Evolutionary conservation across 2,329 filamentous ascomycete genomes (phyloP).

Genomic region (Penicillium aurantiogriseum): DNA sequence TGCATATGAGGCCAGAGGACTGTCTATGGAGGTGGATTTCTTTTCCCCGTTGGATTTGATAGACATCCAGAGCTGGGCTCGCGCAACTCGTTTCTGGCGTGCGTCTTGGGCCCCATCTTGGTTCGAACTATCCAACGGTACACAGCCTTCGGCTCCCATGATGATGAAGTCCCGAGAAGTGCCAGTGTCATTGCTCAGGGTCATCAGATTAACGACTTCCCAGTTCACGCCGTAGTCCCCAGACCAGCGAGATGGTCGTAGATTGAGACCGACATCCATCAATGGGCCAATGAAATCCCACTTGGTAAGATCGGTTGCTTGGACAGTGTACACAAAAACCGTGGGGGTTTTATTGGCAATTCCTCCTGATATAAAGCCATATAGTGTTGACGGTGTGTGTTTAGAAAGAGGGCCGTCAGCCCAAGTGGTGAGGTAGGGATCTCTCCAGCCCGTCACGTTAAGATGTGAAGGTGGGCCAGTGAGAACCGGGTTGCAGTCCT

Average conservation of each 20-base stretch:
- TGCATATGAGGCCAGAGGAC: constrained; percentile 33
- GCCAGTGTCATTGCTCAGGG: constrained; percentile 34
- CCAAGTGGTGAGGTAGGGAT: constrained; percentile 38
- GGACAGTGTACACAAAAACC: constrained; percentile 49
- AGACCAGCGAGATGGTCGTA: constrained; percentile 46
- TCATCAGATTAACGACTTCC: constrained; percentile 52
- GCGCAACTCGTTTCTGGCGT: constrained; percentile 24
- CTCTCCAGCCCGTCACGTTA: constrained; percentile 44
- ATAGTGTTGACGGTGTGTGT: constrained; percentile 30
- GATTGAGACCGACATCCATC: constrained; percentile 42
- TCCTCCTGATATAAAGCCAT: constrained; percentile 52
- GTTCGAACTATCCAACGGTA: constrained; percentile 9
- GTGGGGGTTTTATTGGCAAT: constrained; percentile 44
- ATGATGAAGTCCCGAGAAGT: constrained; percentile 44
- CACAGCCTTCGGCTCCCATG: constrained; percentile 48
- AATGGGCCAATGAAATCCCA: constrained; percentile 51
- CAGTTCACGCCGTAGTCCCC: constrained; percentile 54
- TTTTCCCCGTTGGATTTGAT: constrained; percentile 27
- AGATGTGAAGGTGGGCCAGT: constrained; percentile 33
- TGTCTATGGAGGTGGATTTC: not conserved
- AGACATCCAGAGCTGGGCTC: constrained; percentile 48
- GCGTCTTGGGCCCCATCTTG: constrained; percentile 8
- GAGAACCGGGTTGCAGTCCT: constrained; percentile 40
- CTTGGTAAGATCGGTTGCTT: constrained; percentile 39
- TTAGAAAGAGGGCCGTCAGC: constrained; percentile 5